A percentile compares a stretch with the other conserved stretches of the same genome.
Evolutionary conservation across 768 basidiomycete species (phyloP).

Genomic region (Lactarius sp.): DNA sequence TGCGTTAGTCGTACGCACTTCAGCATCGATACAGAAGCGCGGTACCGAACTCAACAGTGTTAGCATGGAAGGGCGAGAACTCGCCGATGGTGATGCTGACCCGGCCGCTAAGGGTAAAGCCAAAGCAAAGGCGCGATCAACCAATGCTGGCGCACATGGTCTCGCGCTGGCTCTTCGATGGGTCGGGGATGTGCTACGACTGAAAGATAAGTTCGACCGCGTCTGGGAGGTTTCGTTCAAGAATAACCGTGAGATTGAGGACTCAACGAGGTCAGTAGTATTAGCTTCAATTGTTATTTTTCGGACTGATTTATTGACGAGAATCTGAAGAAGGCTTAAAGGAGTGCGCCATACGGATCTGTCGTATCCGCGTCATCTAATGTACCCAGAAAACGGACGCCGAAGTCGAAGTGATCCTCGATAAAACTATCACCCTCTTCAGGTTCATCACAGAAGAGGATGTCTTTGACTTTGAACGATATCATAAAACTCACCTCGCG

Average conservation of each 20-base stretch:
- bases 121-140: conserved; percentile 42
- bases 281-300: background rate
- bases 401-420: conserved; percentile 87
- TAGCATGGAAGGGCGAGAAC: conserved; percentile 36
- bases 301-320: conserved; percentile 50
- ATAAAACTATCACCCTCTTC: conserved; percentile 96
- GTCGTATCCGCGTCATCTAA: conserved; percentile 2
- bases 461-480: conserved; percentile 76
- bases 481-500: conserved; percentile 94
- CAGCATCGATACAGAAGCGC: conserved; percentile 59
- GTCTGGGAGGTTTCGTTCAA: conserved; percentile 69
- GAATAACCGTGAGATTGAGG: conserved; percentile 73
- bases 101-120: conserved; percentile 44
- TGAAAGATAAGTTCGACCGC: conserved; percentile 88
- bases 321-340: conserved; percentile 85
- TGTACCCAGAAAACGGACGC: conserved; percentile 79
- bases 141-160: conserved; percentile 42
- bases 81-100: conserved; percentile 34
- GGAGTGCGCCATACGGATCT: conserved; percentile 54
- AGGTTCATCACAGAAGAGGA: conserved; percentile 94
- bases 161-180: conserved; percentile 72
- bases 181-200: conserved; percentile 86
- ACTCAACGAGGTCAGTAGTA: conserved; percentile 65
- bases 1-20: too few species aligned
- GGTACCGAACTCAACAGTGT: conserved; percentile 77